phyloP scores from a whole-genome alignment of 2,329 filamentous ascomycete genomes.

The Pestalotiopsis sp. region DNA sequence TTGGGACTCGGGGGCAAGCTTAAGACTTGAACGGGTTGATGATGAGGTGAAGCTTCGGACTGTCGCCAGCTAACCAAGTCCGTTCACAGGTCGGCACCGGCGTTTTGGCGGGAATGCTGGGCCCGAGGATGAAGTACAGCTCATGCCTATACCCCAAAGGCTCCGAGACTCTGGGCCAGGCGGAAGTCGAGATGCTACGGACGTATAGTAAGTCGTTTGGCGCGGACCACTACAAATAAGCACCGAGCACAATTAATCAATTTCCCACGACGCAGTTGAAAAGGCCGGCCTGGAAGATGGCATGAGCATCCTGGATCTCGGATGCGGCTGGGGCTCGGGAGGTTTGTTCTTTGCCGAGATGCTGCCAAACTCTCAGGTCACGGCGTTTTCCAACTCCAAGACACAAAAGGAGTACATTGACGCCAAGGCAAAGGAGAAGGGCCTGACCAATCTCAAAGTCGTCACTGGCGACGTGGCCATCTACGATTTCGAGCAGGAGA shows the following conservation, averaged over 20 bases:
- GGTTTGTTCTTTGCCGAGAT: slow-evolving; percentile 67
- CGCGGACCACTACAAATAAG: background rate
- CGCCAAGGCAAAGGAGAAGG: slow-evolving; percentile 54
- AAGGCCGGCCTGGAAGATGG: slow-evolving; percentile 62
- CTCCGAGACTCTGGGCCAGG: slow-evolving; percentile 64
- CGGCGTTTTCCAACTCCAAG: slow-evolving; percentile 70
- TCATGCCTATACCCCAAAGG: slow-evolving; percentile 67
- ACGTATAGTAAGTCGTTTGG: slow-evolving; percentile 43
- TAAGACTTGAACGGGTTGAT: background rate
- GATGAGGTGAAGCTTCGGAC: background rate
- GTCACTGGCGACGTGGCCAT: slow-evolving; percentile 70
- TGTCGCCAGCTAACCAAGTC: background rate
- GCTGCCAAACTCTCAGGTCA: slow-evolving; percentile 63
- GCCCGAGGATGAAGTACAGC: slow-evolving; percentile 75
- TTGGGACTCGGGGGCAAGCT: background rate
- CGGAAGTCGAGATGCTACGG: slow-evolving; percentile 68
- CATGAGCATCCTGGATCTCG: slow-evolving; percentile 64
- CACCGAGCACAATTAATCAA: background rate
- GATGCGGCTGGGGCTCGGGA: slow-evolving; percentile 72
- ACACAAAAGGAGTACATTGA: slow-evolving; percentile 73
- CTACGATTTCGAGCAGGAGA: slow-evolving; percentile 58
- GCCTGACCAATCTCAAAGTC: slow-evolving; percentile 62
- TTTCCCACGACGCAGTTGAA: slow-evolving; percentile 39
- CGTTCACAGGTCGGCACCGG: slow-evolving; percentile 58
- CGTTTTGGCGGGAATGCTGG: slow-evolving; percentile 62